Evolutionary conservation across 108 stramenopile species (phyloP).

Genomic region (Fistulifera pelliculosa): DNA sequence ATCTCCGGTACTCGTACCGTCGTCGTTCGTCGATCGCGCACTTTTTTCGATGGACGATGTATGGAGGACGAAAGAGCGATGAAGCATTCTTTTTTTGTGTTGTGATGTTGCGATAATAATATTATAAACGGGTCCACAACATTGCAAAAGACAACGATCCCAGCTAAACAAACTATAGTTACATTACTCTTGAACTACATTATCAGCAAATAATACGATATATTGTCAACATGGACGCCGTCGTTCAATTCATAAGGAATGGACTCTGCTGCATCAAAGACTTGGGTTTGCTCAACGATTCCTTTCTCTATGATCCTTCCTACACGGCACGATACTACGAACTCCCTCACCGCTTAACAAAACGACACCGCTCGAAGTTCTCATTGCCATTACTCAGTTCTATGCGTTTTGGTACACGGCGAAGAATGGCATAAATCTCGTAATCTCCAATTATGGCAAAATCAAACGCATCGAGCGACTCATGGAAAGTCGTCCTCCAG

Average conservation of each 20-base stretch:
- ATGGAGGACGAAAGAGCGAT: no score
- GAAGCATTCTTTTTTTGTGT: no score
- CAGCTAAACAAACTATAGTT: no score
- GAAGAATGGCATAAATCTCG: slow-evolving; percentile 37
- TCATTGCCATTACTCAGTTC: slow-evolving; percentile 66
- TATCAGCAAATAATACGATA: no score
- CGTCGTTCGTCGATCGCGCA: no score
- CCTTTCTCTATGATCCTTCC: slow-evolving; percentile 52
- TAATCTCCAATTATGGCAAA: slow-evolving; percentile 35
- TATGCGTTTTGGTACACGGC: slow-evolving; percentile 55
- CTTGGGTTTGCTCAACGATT: slow-evolving; percentile 36
- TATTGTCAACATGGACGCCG: slow-evolving; percentile 64
- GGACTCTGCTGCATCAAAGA: slow-evolving; percentile 77
- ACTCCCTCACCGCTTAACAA: slow-evolving; percentile 53
- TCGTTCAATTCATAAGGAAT: slow-evolving; percentile 79
- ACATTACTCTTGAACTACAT: no score
- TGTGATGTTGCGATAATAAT: no score
- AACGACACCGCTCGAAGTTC: slow-evolving; percentile 75
- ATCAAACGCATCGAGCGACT: slow-evolving; percentile 41
- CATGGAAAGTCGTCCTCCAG: slow-evolving; percentile 12
- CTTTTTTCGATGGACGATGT: no score
- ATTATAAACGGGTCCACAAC: no score
- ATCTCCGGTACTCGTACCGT: no score
- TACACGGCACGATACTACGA: slow-evolving; percentile 36
- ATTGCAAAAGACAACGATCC: no score